Conservation (phyloP, 495 filamentous ascomycete genomes). For the Neohortaea acidophila region DNA sequence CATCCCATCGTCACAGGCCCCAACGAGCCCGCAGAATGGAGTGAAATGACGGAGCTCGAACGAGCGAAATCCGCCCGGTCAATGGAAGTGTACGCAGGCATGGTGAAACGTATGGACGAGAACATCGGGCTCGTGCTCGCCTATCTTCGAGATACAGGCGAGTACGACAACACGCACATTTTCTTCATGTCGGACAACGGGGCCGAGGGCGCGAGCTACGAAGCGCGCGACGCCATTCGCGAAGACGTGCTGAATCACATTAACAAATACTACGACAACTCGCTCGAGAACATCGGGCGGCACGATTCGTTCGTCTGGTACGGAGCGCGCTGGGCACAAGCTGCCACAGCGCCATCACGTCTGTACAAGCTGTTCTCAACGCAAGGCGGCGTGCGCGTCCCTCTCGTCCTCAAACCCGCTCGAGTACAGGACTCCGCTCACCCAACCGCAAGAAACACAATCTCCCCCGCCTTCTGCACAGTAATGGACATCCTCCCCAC, state of each 20-base stretch:
- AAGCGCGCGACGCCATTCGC: slow-evolving; percentile 36
- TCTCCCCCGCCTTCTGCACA: slow-evolving; percentile 15
- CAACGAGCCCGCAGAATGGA: slow-evolving; percentile 32
- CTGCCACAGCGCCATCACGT: slow-evolving; percentile 42
- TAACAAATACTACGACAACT: slow-evolving; percentile 44
- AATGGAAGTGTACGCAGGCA: slow-evolving; percentile 45
- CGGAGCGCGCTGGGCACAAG: slow-evolving; percentile 37
- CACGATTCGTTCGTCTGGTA: slow-evolving; percentile 47
- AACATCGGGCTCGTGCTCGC: slow-evolving; percentile 41
- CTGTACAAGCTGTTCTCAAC: slow-evolving; percentile 31
- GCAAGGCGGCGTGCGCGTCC: background rate
- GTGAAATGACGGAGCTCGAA: slow-evolving; percentile 33
- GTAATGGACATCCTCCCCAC: slow-evolving; percentile 18
- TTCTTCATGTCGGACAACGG: slow-evolving; percentile 48
- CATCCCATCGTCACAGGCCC: slow-evolving; percentile 35
- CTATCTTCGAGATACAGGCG: slow-evolving; percentile 35
- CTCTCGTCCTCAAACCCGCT: background rate
- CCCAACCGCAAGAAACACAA: slow-evolving; percentile 34
- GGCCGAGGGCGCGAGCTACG: slow-evolving; percentile 37
- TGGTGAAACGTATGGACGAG: slow-evolving; percentile 43
- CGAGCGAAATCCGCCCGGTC: slow-evolving; percentile 34
- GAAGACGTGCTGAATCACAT: slow-evolving; percentile 34
- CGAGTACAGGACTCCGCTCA: slow-evolving; percentile 34
- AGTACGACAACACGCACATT: slow-evolving; percentile 46
- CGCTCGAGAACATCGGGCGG: slow-evolving; percentile 41